Base-by-base conservation (phyloP, 768 basidiomycete genomes). In the Phallus indusiatus region DNA sequence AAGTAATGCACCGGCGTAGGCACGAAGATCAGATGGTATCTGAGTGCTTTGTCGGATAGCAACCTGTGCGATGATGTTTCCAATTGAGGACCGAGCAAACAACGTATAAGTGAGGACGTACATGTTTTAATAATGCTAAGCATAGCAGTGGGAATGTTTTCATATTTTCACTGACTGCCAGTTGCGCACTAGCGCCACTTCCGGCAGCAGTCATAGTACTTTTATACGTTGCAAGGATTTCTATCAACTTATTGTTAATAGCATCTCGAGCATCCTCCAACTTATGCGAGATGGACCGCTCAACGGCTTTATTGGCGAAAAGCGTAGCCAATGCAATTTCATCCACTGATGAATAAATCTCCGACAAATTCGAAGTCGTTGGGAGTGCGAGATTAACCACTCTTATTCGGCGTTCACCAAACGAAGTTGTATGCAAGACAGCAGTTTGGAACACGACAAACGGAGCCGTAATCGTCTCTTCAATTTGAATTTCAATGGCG, bases 391-490 rank as follows among this genome's bases (percentile, higher is more conserved):
- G 81, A 0, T 92, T 94, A 65, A 95, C 78, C 58, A 96, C 94
- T 64, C 94, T 85, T 66, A 96, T 93, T 18, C 94, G 84, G 47
- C 94, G 83, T 72, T 94, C 91, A 63, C 85, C 94, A 65, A 85
- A 94, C 69, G 89, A 93, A 0, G 94, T 93, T 0, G 94, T 96
- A 70, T 97, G 94, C 21, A 98, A 77, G 18, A 97, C 85, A 12
- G 92, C 95, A 28, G 93, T 94, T 70, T 97, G 95, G 72, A 97
- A 76, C 36, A 96, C 94, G 48, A 96, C 92, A 67, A 92, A 91
- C 0, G 94, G 89, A 24, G 87, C 78, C 0, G 87, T 91, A 64
- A 98, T 80, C 36, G 88, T 88, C 70, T 98, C 95, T 70, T 98
- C 95, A 62, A 98, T 90, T 69, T 94, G 88, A 11, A 97, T 78